These are phyloP conservation scores for Penicillium sp. DNA, from an alignment of 2,329 filamentous ascomycete genomes.

Conservation along the genomic window DNA sequence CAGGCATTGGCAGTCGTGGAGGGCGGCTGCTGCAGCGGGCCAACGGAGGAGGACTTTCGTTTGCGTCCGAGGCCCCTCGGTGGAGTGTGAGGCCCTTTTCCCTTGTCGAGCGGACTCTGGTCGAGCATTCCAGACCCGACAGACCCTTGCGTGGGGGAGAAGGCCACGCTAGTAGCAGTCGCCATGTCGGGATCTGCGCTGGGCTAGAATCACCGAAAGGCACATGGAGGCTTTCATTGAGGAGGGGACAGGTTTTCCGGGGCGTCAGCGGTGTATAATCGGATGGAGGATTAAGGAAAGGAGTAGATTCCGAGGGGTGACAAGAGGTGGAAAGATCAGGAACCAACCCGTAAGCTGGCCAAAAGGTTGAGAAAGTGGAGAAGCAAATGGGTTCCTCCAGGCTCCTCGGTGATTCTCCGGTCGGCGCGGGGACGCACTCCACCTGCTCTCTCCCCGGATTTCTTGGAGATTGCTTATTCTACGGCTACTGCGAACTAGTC, in stretches of 20 bases:
- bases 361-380: not conserved
- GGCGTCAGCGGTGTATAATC: not conserved
- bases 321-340: not conserved
- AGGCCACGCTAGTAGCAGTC: constrained; percentile 15
- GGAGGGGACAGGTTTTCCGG: not conserved
- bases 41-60: constrained; percentile 30
- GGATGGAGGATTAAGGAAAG: not conserved
- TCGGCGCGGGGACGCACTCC: constrained; percentile 16
- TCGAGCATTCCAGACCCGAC: constrained; percentile 10
- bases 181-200: constrained; percentile 17
- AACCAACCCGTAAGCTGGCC: not conserved
- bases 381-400: not conserved
- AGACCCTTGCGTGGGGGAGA: constrained; percentile 12
- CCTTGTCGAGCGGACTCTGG: constrained; percentile 2
- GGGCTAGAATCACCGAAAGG: constrained; percentile 8
- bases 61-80: constrained; percentile 22
- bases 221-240: constrained; percentile 10
- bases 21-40: not conserved
- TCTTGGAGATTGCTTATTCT: not conserved
- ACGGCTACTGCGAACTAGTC: no score
- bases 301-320: constrained; percentile 21
- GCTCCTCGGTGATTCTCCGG: constrained; percentile 4
- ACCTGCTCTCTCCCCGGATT: constrained; percentile 13
- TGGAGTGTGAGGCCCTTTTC: not conserved
- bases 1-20: not conserved